phyloP scores from a whole-genome alignment of 2,329 filamentous ascomycete species.

The Septoria linicola region DNA sequence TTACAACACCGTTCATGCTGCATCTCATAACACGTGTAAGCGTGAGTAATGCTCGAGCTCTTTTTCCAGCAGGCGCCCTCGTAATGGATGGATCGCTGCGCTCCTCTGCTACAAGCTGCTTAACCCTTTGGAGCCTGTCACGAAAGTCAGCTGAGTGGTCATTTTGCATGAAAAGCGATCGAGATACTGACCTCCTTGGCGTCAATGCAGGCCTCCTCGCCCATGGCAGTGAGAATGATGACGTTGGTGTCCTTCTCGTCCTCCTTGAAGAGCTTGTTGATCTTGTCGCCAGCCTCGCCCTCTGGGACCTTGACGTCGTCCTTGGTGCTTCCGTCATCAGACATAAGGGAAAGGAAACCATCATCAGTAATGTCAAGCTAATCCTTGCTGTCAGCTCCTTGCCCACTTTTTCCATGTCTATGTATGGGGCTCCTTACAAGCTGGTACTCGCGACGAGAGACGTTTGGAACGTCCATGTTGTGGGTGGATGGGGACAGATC shows the following conservation, averaged over 20 bases:
- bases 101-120: conserved; percentile 14
- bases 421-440: conserved; percentile 64
- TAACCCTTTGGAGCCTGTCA: conserved; percentile 55
- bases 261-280: conserved; percentile 71
- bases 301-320: conserved; percentile 94
- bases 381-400: conserved; percentile 23
- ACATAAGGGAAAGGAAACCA: conserved; percentile 91
- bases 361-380: conserved; percentile 93
- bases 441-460: conserved; percentile 86
- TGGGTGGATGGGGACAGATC: conserved; percentile 97
- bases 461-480: conserved; percentile 97
- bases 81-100: conserved; percentile 20
- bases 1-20: conserved; percentile 29
- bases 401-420: neutral
- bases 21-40: conserved; percentile 27
- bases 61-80: conserved; percentile 18
- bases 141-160: neutral
- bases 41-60: conserved; percentile 19
- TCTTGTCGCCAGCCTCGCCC: conserved; percentile 83
- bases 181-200: conserved; percentile 67
- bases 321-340: conserved; percentile 80
- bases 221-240: conserved; percentile 92
- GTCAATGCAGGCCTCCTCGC: conserved; percentile 88
- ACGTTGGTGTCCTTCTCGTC: conserved; percentile 95
- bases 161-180: neutral